A percentile compares a stretch with the other conserved stretches of the same genome.
Evolutionary conservation across 2,329 filamentous ascomycete species (phyloP).

Genomic region (Paecilomyces sp.): DNA sequence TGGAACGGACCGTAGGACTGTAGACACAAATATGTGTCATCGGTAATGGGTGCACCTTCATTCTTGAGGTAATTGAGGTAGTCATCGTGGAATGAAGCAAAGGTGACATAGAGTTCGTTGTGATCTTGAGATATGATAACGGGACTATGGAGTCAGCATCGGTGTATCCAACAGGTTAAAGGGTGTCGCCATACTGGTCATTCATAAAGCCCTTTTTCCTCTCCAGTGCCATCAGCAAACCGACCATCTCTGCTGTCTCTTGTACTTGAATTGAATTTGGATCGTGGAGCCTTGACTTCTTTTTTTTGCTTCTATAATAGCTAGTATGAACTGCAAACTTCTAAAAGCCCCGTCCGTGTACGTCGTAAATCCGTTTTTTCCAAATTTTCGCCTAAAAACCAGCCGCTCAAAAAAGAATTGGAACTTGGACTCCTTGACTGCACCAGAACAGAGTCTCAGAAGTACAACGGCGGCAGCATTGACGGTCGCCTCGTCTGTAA

Average conservation of each 20-base stretch:
- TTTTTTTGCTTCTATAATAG: background rate
- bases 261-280: background rate
- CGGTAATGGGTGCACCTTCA: background rate
- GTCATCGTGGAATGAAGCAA: background rate
- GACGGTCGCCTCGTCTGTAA: too few species aligned
- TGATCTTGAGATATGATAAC: background rate
- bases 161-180: background rate
- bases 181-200: background rate
- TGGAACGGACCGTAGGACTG: background rate
- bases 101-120: background rate
- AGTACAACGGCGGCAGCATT: too few species aligned
- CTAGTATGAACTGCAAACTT: background rate
- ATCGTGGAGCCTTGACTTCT: background rate
- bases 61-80: background rate
- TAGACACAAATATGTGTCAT: background rate
- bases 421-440: too few species aligned
- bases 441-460: too few species aligned
- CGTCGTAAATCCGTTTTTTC: background rate
- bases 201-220: background rate
- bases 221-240: background rate
- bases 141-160: background rate
- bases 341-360: background rate
- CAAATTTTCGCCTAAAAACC: background rate
- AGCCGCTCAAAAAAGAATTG: background rate
- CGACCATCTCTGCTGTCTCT: background rate